A percentile compares a stretch with the other conserved stretches of the same genome.
phyloP scores from a whole-genome alignment of 441 rosid species.

The Croton laevigatus region DNA sequence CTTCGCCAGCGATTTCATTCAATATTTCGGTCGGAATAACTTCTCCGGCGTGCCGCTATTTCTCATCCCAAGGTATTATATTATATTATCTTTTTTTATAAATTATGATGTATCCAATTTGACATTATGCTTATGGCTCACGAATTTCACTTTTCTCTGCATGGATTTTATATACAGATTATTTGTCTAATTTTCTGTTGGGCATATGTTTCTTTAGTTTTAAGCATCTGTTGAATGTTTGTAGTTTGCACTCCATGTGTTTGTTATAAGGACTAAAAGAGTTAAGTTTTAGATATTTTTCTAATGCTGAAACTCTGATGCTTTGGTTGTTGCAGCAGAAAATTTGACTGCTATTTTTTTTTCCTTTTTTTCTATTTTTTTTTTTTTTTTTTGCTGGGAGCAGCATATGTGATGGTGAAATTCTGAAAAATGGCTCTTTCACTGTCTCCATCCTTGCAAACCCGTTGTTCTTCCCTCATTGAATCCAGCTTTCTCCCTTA shows the following conservation, averaged over 20 bases:
- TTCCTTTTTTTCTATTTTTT: no score
- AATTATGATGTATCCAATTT: no score
- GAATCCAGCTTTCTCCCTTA: slow-evolving; percentile 39
- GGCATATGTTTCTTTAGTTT: no score
- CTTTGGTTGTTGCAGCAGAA: not conserved
- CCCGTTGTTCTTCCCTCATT: slow-evolving; percentile 23
- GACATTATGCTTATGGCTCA: no score
- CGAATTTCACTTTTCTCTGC: no score
- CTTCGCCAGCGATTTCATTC: no score
- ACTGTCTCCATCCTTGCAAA: slow-evolving; percentile 31
- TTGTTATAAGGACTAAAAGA: not conserved
- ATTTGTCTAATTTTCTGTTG: no score
- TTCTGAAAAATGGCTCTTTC: slow-evolving; percentile 4
- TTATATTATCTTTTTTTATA: no score
- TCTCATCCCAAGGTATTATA: no score
- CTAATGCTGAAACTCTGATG: not conserved
- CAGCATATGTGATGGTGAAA: not conserved
- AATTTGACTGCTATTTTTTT: not conserved
- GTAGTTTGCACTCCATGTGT: not conserved
- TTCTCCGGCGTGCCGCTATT: no score
- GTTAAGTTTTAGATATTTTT: not conserved
- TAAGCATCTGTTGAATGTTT: not conserved
- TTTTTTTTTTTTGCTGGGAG: not conserved
- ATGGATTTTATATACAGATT: no score
- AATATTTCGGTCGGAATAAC: no score